phyloP scores from a whole-genome alignment of 225 moss, liverwort and hornwort species.

The Sphagnum tenellum region DNA sequence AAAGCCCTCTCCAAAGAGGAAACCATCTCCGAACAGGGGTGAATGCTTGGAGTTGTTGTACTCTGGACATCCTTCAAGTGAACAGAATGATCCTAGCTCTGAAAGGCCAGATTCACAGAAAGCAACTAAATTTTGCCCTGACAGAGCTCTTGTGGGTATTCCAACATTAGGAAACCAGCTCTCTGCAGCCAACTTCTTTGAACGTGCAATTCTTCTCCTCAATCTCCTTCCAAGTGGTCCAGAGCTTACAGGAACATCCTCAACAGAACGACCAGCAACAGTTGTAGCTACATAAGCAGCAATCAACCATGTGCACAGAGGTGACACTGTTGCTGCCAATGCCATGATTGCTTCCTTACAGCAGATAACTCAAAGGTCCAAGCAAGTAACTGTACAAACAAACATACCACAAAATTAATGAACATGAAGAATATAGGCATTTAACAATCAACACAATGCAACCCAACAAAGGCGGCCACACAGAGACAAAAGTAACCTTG shows the following conservation, averaged over 20 bases:
- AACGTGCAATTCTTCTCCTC: constrained; percentile 22
- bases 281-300: constrained; percentile 35
- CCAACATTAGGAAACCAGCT: constrained; percentile 29
- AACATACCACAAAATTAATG: not conserved
- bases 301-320: constrained; percentile 39
- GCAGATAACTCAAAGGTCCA: constrained; percentile 1
- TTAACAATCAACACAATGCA: too few species aligned
- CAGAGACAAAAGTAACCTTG: too few species aligned
- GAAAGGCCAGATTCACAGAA: constrained; percentile 27
- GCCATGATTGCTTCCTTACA: constrained; percentile 23
- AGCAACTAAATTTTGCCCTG: constrained; percentile 21
- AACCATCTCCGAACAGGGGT: constrained; percentile 23
- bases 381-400: constrained; percentile 11
- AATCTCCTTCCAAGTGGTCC: constrained; percentile 26
- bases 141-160: constrained; percentile 19
- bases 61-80: constrained; percentile 24
- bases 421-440: not conserved
- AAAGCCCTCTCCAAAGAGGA: constrained; percentile 21
- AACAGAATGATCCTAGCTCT: constrained; percentile 29
- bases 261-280: constrained; percentile 19
- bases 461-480: too few species aligned
- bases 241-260: constrained; percentile 18
- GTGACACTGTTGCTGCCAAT: constrained; percentile 29
- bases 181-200: constrained; percentile 28
- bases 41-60: constrained; percentile 18